A percentile compares a stretch with the other conserved stretches of the same genome.
Conservation (phyloP, 2,329 filamentous ascomycete species). For the Colletotrichum liriopes region DNA sequence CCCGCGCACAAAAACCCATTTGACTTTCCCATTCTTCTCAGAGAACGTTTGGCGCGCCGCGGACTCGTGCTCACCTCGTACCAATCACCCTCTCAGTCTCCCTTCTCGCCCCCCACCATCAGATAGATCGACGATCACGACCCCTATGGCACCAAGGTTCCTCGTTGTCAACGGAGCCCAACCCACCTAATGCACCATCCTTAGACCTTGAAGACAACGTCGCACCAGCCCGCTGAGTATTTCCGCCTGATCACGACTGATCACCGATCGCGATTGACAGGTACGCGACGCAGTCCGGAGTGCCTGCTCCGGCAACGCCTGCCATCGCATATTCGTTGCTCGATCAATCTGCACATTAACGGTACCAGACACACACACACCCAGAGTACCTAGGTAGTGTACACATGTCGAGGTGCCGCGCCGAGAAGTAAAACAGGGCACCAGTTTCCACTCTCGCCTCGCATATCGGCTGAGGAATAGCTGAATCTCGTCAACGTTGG, state of each 20-base stretch:
- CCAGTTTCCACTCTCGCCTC: neutral
- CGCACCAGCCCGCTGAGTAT: constrained; percentile 18
- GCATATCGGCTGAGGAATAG: neutral
- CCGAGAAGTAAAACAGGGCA: constrained; percentile 6
- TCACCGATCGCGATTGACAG: constrained; percentile 30
- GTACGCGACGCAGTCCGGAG: constrained; percentile 32
- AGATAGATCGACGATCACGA: constrained; percentile 39
- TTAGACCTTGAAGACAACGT: constrained; percentile 37
- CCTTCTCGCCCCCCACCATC: constrained; percentile 8
- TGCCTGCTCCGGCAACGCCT: constrained; percentile 23
- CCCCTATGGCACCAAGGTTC: constrained; percentile 30
- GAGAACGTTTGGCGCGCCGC: constrained; percentile 3
- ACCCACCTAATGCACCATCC: constrained; percentile 17
- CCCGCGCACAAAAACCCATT: constrained; percentile 8
- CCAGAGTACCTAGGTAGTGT: neutral
- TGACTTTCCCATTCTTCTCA: constrained; percentile 29
- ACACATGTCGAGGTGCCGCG: neutral
- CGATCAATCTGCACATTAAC: neutral
- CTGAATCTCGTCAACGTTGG: neutral
- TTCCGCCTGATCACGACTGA: constrained; percentile 31
- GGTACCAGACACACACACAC: neutral
- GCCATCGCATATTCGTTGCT: neutral
- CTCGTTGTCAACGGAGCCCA: constrained; percentile 19
- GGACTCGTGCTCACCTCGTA: neutral
- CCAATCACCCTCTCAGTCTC: neutral